Conservation (phyloP, 345 rosid genomes). For the Eucalyptus marginata region DNA sequence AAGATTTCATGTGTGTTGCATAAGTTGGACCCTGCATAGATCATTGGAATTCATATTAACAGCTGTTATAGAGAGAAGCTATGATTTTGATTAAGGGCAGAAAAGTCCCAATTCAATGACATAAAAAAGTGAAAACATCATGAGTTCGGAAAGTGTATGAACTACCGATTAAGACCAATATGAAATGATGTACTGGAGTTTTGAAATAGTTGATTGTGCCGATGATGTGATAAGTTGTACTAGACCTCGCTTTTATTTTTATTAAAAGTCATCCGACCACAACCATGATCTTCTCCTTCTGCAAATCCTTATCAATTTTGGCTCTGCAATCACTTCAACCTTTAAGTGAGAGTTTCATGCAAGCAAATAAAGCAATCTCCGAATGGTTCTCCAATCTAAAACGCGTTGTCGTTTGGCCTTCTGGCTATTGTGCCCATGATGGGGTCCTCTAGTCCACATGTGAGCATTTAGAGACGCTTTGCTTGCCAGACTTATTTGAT, state of each 20-base stretch:
- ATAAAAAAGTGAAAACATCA: neutral
- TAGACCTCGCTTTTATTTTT: neutral
- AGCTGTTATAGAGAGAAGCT: no score
- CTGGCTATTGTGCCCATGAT: conserved; percentile 5
- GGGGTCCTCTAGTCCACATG: neutral
- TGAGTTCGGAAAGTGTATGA: neutral
- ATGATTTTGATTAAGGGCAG: neutral
- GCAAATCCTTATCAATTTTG: neutral
- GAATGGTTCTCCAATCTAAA: conserved; percentile 9
- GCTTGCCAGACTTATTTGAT: neutral
- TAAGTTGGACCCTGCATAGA: neutral
- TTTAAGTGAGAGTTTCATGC: neutral
- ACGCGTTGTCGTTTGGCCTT: conserved; percentile 1
- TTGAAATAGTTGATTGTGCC: neutral
- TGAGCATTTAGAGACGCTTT: neutral
- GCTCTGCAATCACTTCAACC: neutral
- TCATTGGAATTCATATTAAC: neutral
- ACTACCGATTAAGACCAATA: neutral
- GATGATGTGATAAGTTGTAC: neutral
- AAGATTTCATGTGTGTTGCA: neutral
- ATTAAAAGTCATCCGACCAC: neutral
- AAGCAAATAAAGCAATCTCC: neutral
- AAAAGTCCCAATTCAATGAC: neutral
- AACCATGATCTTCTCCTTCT: neutral
- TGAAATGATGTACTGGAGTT: neutral